Evolutionary conservation across 352 stramenopile genomes (phyloP).

Genomic region (Pythium chondricola): DNA sequence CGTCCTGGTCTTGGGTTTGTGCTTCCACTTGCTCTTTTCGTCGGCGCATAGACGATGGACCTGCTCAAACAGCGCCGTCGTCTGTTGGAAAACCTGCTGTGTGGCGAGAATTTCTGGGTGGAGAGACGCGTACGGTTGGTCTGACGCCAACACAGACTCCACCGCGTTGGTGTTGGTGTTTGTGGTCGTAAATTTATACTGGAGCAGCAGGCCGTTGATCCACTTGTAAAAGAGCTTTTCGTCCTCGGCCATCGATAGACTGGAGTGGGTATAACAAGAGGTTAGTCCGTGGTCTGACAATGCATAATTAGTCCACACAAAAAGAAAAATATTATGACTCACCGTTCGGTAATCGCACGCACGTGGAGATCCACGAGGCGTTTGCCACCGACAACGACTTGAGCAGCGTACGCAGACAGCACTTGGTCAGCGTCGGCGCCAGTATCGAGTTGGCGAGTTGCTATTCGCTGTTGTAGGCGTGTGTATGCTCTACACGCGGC

Average conservation of each 20-base stretch:
- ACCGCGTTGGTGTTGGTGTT: too few species aligned
- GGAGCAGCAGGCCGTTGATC: conserved; percentile 47
- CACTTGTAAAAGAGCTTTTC: conserved; percentile 69
- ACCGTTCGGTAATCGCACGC: conserved; percentile 35
- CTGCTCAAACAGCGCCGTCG: conserved; percentile 20
- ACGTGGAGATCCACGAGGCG: conserved; percentile 32
- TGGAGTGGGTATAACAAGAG: conserved; percentile 7
- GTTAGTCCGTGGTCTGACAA: too few species aligned
- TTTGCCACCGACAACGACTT: conserved; percentile 29
- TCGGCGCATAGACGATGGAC: conserved; percentile 24
- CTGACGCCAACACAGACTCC: too few species aligned
- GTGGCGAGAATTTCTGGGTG: conserved; percentile 22
- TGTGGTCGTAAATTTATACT: too few species aligned
- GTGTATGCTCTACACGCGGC: conserved; percentile 29
- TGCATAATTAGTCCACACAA: too few species aligned
- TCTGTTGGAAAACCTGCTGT: conserved; percentile 24
- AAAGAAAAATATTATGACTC: neutral
- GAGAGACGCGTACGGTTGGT: conserved; percentile 12
- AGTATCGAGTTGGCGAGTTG: conserved; percentile 23
- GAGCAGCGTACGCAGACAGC: conserved; percentile 35
- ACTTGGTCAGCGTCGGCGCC: conserved; percentile 19
- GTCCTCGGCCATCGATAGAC: conserved; percentile 49
- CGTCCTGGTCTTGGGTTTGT: conserved; percentile 30
- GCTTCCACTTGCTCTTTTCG: conserved; percentile 37
- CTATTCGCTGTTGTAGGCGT: conserved; percentile 32